Base-by-base conservation (phyloP, 2,329 filamentous ascomycete genomes). In the Cladosporium austrohemisphaericum region DNA sequence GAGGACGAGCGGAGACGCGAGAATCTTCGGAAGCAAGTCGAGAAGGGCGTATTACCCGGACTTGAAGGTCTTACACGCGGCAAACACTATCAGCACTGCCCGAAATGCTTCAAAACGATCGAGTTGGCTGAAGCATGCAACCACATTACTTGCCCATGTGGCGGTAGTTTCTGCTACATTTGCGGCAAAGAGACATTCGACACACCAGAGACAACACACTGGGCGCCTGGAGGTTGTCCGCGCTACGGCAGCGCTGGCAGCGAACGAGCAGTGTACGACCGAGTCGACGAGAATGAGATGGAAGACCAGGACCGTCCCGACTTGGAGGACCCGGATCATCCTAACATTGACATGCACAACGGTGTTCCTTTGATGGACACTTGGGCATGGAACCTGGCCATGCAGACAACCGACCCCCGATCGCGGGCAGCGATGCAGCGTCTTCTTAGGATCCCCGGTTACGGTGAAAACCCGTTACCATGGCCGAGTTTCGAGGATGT, bases 111-210 rank as follows among this genome's bases (percentile, higher is more conserved):
- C 11, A 28, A 13, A 3, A 16, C 26, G 5, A 7, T 16, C 11
- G 25, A 5, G 3, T 11, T 41, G 11, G 2, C 2, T 1, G 52
- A 52, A 11, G 50, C 36, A 2, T 54, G 52, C 29, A 52, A 54
- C 28, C 38, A 49, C 29, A 20, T 52, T 4, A 37, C 18, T 22
- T 54, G 52, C 49, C 2, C 14, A 31, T 52, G 51, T 35, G 8
- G 11, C 2, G 46, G 6, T 4, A 41, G n/a, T 33, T 46, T 40
- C 33, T 52, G 51, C 47, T 52, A 46, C 35, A 16, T 52, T 2
- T 52, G 51, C 23, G 51, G 51, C 23, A 46, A 31, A 14, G 38
- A 41, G 26, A 18, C 26, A 1, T 9, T 8, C 3, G 38, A 9
- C 5, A 28, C 4, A 19, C n/a, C 4, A 26, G 16, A n/a, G n/a